Evolutionary conservation across 2,329 filamentous ascomycete species (phyloP), one percentile per base, ranked within the genome.

Genomic region (Aspergillus hortae): DNA sequence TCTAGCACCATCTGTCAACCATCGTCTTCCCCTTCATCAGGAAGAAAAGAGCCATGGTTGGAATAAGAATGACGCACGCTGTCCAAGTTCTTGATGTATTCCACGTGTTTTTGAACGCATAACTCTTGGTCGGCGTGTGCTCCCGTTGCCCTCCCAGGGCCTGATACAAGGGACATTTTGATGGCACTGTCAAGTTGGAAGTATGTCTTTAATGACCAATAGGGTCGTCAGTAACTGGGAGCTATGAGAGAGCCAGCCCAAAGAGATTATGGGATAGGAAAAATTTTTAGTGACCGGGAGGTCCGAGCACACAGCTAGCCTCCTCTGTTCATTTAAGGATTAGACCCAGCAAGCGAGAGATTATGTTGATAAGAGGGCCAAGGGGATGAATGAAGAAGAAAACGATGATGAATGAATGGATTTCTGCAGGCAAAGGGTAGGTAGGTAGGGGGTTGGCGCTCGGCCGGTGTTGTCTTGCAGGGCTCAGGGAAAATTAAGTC

Each of bases 31-130:
- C 19, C 19, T 42, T 42, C 48, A 51, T 48, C 53, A 53, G 46
- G 36, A 51, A 57, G 55, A 56, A 59, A 50, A 55, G 52, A 55
- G 52, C 46, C 46, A 56, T 56, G 59, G 52, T 57, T 54, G 48
- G 51, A 56, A 61, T 56, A 51, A 61, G 57, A 54, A 64, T 61
- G 58, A 80, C 82, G 74, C 79, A 88, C 85, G 60, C 87, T 91
- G 73, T 99, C 91, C 61, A 99, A 81, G 66, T 88, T 90, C 74
- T 95, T 90, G 61, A 99, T 90, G 71, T 97, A 99, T 68, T 85
- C 84, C 64, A 97, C 90, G 71, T 99, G 94, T 68, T 83, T 84
- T 59, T 84, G 77, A 47, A 79, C 71, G 55, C 76, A 78, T 51
- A 86, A 75, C 45, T 75, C 71, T 57, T 80, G 73, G 58, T 80